Percentiles rank a stretch among this genome's conserved stretches.
Conservation (phyloP, 2,329 filamentous ascomycete genomes). For the Furcasterigmium furcatum region DNA sequence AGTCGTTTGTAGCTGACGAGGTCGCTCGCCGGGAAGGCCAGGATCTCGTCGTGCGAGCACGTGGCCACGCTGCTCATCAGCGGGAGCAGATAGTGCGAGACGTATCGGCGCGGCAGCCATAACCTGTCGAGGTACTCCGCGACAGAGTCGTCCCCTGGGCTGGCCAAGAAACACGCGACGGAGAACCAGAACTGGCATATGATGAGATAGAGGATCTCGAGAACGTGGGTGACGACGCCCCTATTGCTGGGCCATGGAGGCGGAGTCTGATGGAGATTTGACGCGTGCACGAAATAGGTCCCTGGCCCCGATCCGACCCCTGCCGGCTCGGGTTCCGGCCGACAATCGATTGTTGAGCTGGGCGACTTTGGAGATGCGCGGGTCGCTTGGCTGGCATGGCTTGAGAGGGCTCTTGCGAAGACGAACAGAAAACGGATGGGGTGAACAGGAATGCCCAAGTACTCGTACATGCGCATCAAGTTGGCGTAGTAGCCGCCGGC, state of each 20-base stretch:
- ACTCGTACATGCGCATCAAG: conserved; percentile 52
- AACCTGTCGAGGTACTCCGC: conserved; percentile 48
- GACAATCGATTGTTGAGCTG: background rate
- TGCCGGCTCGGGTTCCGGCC: background rate
- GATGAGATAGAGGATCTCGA: conserved; percentile 40
- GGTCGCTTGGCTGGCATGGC: conserved; percentile 1
- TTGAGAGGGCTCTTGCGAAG: conserved; percentile 34
- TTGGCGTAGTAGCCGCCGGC: conserved; percentile 49
- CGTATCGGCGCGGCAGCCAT: conserved; percentile 42
- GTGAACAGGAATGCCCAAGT: conserved; percentile 47
- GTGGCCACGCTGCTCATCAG: conserved; percentile 52
- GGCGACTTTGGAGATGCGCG: too few relatives aligned
- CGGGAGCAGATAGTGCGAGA: conserved; percentile 48
- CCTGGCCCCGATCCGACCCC: conserved; percentile 17
- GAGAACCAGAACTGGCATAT: conserved; percentile 52
- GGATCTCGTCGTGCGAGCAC: conserved; percentile 46
- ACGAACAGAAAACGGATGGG: conserved; percentile 50
- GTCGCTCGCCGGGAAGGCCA: conserved; percentile 51
- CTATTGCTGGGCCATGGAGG: conserved; percentile 35
- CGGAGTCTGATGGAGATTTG: conserved; percentile 46
- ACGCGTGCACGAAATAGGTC: conserved; percentile 50
- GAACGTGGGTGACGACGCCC: conserved; percentile 31
- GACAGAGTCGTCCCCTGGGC: conserved; percentile 36
- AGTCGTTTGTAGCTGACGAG: conserved; percentile 45
- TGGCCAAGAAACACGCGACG: conserved; percentile 44